phyloP scores from a whole-genome alignment of 148 eudicot species.

The Vaccinium myrtillus region DNA sequence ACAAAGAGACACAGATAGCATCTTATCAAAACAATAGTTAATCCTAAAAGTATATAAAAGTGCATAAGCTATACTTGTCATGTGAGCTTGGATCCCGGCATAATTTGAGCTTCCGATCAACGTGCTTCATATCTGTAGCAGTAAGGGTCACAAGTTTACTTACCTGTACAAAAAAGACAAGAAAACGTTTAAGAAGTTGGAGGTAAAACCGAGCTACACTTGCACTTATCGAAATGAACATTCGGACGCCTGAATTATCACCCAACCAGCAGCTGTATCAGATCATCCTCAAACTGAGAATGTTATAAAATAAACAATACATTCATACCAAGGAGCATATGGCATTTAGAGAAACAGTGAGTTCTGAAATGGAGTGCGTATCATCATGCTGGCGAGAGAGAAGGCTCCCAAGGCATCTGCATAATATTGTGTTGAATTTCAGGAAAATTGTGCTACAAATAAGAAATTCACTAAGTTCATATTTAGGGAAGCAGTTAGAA shows the following conservation, averaged over 20 bases:
- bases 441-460: slow-evolving; percentile 14
- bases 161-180: slow-evolving; percentile 35
- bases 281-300: not conserved
- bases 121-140: slow-evolving; percentile 63
- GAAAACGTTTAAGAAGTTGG: not conserved
- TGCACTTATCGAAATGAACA: not conserved
- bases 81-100: slow-evolving; percentile 82
- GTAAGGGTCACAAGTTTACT: slow-evolving; percentile 49
- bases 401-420: slow-evolving; percentile 68
- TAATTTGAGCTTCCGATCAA: slow-evolving; percentile 84
- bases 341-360: slow-evolving; percentile 53
- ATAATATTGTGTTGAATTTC: slow-evolving; percentile 9
- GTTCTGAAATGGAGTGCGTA: slow-evolving; percentile 52
- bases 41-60: not conserved
- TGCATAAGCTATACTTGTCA: slow-evolving; percentile 59
- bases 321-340: slow-evolving; percentile 59
- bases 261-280: not conserved
- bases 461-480: not conserved
- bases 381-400: slow-evolving; percentile 70
- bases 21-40: not conserved
- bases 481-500: slow-evolving; percentile 18
- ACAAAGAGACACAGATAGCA: not conserved
- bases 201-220: not conserved
- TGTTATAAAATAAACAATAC: not conserved
- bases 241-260: too few species aligned